Evolutionary conservation across 805 yeast genomes (phyloP), one percentile per base, ranked within the genome.

Genomic region (Pichia ethanolica): DNA sequence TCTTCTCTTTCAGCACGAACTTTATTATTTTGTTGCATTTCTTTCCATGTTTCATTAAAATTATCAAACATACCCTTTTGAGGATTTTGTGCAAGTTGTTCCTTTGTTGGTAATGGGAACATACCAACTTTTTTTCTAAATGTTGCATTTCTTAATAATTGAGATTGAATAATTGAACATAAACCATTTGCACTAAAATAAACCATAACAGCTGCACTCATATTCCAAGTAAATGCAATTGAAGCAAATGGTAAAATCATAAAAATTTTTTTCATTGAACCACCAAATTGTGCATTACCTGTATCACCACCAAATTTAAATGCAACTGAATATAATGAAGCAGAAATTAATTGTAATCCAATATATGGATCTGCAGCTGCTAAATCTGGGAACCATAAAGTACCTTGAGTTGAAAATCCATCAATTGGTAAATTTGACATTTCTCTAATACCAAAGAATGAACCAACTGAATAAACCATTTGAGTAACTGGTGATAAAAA

Each of bases 301-400:
- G 93, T 85, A 64, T 91, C 97, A 57, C 97, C 97, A 53, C 97
- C 98, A 42, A 82, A 70, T 64, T 81, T 79, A 66, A 91, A 81
- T 58, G 91, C 83, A 1, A 79, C 74, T 48, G 86, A 77, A 52
- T 89, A 86, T 28, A 84, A 74, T 28, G 80, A 75, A 10, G 97
- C 96, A 13, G 98, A 82, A 40, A 89, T 68, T 41, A 84, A 67
- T 63, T 90, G 98, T 54, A 91, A 73, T 5, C 96, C 97, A 49
- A 87, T 70, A 68, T 87, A 93, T 3, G 98, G 97, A 65, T 93
- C 99, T 3, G 95, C 81, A 35, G 78, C 83, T 20, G 87, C 73
- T 58, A 93, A 75, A 66, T 90, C 85, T 27, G 71, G 68, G 65
- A 93, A 91, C 99, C 99, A 93, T 6, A 77, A 74, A 28, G 74